Evolutionary conservation across 805 yeast genomes (phyloP), one percentile per base, ranked within the genome.

Genomic region (Ogataea pignaliae): DNA sequence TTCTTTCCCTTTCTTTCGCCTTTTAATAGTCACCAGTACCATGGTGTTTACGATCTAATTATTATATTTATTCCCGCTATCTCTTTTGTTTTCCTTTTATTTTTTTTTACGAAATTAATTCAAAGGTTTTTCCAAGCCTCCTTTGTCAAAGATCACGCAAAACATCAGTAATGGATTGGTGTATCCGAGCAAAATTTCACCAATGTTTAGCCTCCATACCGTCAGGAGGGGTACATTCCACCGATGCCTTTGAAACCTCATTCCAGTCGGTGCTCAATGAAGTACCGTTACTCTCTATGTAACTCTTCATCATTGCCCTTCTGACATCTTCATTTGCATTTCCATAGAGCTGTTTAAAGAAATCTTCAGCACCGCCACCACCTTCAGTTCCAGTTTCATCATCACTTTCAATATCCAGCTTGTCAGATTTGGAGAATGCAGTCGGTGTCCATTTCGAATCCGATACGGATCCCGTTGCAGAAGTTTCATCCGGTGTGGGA

Each of bases 231-330:
- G 73, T 64, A 2, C 83, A 75, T 55, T 82, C 85, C 36, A 84
- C 85, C 16, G 63, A 71, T 46, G 78, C 79, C 44, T 75, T 71
- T 33, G 78, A 71, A 2, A 95, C 98, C 47, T 88, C 96, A 10
- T 68, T 76, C 99, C 99, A 93, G 59, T 88, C 86, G 3, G 99
- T 93, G 37, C 95, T 87, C 46, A 93, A 70, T 2, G 95, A 79
- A 0, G 99, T 93, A 16, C 99, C 99, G 55, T 86, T 85, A 54
- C 96, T 86, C 65, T 93, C 97, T n/a, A 79, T 72, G 56, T 78
- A 93, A 42, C 96, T 87, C 68, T 93, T 93, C 95, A 88, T 85
- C 98, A 93, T 93, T 2, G 99, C 99, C 41, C 95, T 72, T 53
- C 71, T 72, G 1, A 95, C 83, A 56, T 93, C 97, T 8, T 85